These are phyloP conservation scores for Fusarium stilboides DNA, from an alignment of 2,329 filamentous ascomycete genomes.

Conservation along the genomic window DNA sequence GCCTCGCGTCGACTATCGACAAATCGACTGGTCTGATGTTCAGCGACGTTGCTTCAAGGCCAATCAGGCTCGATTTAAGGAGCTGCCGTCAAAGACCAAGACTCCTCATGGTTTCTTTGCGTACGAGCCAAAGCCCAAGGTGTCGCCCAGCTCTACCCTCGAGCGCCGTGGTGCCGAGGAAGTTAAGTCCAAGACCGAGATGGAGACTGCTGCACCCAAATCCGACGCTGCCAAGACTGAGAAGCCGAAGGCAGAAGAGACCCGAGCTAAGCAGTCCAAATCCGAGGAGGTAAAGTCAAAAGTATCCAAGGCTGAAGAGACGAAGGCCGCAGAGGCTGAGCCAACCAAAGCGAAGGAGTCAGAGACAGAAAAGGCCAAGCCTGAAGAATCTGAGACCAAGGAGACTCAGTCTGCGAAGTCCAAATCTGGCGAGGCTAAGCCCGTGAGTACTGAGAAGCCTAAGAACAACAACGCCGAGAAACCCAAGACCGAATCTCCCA, in stretches of 20 bases:
- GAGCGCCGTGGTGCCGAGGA: conserved; percentile 33
- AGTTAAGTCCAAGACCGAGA: conserved; percentile 26
- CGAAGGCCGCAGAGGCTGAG: not conserved
- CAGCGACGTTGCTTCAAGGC: conserved; percentile 80
- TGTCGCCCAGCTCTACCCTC: conserved; percentile 12
- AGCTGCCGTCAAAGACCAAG: conserved; percentile 58
- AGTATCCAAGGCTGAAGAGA: not conserved
- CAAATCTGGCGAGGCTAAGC: conserved; percentile 23
- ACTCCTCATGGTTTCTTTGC: conserved; percentile 68
- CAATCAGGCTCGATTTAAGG: conserved; percentile 79
- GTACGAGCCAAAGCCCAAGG: conserved; percentile 51
- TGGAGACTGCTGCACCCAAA: conserved; percentile 35
- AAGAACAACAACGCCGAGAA: conserved; percentile 3
- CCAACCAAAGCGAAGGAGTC: conserved; percentile 17
- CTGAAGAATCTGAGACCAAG: not conserved
- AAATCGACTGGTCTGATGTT: conserved; percentile 83
- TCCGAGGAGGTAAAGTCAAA: conserved; percentile 8
- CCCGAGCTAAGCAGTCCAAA: conserved; percentile 1
- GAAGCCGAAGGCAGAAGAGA: conserved; percentile 15
- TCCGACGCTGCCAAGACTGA: conserved; percentile 16
- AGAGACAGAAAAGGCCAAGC: conserved; percentile 10
- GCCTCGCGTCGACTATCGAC: conserved; percentile 82
- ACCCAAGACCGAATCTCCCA: conserved; percentile 8
- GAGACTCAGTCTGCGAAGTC: conserved; percentile 16
- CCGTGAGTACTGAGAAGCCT: conserved; percentile 7